A percentile compares a stretch with the other conserved stretches of the same genome.
Conservation (phyloP, 164 flowering plant genomes). For the Chimonanthus praecox region DNA sequence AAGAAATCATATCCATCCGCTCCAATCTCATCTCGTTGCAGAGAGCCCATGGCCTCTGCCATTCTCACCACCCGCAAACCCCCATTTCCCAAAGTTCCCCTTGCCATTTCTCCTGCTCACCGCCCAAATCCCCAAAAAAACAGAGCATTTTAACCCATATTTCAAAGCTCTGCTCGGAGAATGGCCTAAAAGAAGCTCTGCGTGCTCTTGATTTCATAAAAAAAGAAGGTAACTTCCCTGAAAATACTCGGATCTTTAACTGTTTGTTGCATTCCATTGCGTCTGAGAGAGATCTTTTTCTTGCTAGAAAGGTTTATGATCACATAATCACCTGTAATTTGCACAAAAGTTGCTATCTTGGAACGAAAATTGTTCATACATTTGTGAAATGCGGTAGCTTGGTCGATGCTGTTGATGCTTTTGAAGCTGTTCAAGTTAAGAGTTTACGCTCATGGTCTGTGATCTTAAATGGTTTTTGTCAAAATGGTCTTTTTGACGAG, state of each 20-base stretch:
- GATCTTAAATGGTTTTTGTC: constrained; percentile 11
- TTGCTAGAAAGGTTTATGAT: constrained; percentile 11
- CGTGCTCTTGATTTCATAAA: constrained; percentile 3
- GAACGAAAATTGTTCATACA: constrained; percentile 4
- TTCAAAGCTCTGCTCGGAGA: constrained; percentile 8
- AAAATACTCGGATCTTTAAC: background rate
- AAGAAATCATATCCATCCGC: background rate
- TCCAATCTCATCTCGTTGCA: background rate
- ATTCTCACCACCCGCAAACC: constrained; percentile 6
- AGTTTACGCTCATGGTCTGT: constrained; percentile 6
- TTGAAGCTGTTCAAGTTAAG: constrained; percentile 5
- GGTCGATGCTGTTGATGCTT: constrained; percentile 7
- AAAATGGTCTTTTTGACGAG: constrained; percentile 5
- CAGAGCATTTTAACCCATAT: background rate
- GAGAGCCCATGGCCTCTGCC: constrained; percentile 15
- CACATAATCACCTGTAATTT: constrained; percentile 3
- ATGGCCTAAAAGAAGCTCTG: constrained; percentile 10
- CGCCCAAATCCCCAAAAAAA: background rate
- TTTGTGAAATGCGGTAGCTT: constrained; percentile 15
- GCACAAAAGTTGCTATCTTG: constrained; percentile 3
- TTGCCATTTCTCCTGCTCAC: background rate
- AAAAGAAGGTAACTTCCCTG: background rate
- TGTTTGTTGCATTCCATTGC: constrained; percentile 9
- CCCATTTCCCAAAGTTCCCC: background rate
- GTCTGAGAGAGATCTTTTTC: constrained; percentile 4